Conservation (phyloP, 306 rosid genomes). For the Citrullus colocynthis region DNA sequence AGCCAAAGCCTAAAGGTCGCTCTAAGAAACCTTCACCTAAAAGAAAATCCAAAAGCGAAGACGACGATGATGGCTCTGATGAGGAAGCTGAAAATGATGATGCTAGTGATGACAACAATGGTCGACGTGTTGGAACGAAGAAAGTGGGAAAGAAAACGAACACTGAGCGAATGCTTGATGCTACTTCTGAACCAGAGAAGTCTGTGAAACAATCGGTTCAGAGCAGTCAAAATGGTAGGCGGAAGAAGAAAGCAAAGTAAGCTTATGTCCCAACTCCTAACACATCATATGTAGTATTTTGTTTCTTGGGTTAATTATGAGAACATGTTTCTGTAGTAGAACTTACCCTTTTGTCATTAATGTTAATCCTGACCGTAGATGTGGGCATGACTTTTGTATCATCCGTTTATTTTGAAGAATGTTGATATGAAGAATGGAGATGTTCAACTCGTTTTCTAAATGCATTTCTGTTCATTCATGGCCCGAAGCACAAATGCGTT, state of each 20-base stretch:
- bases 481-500: too few relatives aligned
- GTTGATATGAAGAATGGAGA: too few relatives aligned
- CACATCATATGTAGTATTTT: not conserved
- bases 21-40: conserved; percentile 33
- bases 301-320: not conserved
- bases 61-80: conserved; percentile 15
- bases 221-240: conserved; percentile 28
- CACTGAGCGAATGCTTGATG: not conserved
- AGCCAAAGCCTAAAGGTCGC: conserved; percentile 33
- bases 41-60: conserved; percentile 33
- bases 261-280: conserved; percentile 13
- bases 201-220: conserved; percentile 31
- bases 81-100: conserved; percentile 19
- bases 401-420: too few relatives aligned
- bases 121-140: conserved; percentile 23
- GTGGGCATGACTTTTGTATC: too few relatives aligned
- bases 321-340: not conserved
- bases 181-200: conserved; percentile 28
- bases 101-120: conserved; percentile 7
- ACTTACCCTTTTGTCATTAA: not conserved
- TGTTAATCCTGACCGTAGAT: not conserved
- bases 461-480: too few relatives aligned
- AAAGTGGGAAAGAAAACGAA: conserved; percentile 11
- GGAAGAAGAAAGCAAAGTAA: conserved; percentile 45
- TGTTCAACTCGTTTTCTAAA: too few relatives aligned